Evolutionary conservation across 2,329 filamentous ascomycete genomes (phyloP), one percentile per base, ranked within the genome.

Genomic region (Neurospora crassa): DNA sequence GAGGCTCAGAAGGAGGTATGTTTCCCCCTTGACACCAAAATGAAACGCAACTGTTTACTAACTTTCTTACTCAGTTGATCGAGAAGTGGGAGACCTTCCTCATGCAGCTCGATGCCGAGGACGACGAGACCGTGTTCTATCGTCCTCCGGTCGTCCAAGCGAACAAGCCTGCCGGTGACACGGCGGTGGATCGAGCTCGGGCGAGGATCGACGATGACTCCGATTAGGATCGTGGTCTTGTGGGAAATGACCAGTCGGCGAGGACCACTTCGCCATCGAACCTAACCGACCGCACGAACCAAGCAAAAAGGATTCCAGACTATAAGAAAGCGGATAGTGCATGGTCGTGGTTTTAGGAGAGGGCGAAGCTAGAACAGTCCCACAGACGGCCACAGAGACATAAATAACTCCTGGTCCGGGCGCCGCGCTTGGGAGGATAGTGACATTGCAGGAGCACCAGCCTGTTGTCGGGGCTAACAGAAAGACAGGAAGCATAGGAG

Each of bases 11-110:
- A 99, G 83, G 96, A 99, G 90, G 95, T 96, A 80, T 81, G 69
- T 67, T 20, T 37, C 10, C 41, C 74, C 68, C 68, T 34, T 8
- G 16, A 43, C 42, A 43, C 42, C 10, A n/a, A 37, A 7, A 37
- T n/a, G 6, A 43, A 43, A 43, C 42, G 42, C 7, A n/a, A 5
- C 68, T 77, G 78, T 73, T 80, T 74, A 71, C 76, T 76, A 8
- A 74, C 73, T 29, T 76, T 67, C 71, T 69, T 53, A 8, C 20
- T 37, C 73, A 89, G 86, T 81, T 89, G 74, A 89, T 90, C 78
- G 96, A 99, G 82, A 91, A 98, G 74, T 99, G 96, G 96, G 96
- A 99, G 83, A 98, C 96, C 0, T 99, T 97, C 84, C 86, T 99
- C 69, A 91, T 98, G 87, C 96, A 97, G 80, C 85, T 99, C 63